These are phyloP conservation scores for Acacia acuminata DNA, from an alignment of 306 rosid species.

Conservation along the genomic window DNA sequence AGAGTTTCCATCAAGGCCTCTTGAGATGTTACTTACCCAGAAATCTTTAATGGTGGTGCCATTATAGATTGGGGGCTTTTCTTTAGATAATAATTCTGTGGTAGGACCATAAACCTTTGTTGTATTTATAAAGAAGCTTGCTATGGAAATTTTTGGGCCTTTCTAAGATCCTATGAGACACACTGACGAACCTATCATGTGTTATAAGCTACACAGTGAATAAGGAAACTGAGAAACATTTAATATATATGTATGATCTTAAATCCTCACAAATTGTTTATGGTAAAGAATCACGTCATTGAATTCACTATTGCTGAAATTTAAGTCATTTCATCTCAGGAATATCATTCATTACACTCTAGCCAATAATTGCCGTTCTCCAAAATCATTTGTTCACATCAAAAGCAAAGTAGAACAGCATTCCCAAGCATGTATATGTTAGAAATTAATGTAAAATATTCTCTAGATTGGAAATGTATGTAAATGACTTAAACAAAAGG, in stretches of 20 bases:
- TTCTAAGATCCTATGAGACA: conserved; percentile 20
- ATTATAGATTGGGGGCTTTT: conserved; percentile 41
- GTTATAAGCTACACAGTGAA: conserved; percentile 35
- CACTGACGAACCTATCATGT: conserved; percentile 42
- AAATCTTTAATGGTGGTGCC: neutral
- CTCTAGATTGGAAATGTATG: neutral
- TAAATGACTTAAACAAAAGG: neutral
- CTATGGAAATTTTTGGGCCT: conserved; percentile 15
- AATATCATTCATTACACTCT: neutral
- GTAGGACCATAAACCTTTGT: conserved; percentile 51
- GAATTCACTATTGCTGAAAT: no score
- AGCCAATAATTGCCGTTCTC: neutral
- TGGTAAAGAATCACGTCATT: neutral
- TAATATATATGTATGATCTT: neutral
- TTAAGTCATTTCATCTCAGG: no score
- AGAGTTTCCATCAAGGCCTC: conserved; percentile 29
- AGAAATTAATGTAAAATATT: neutral
- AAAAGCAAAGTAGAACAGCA: neutral
- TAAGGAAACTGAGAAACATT: neutral
- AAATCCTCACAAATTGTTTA: neutral
- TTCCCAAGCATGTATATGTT: neutral
- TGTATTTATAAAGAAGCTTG: conserved; percentile 39
- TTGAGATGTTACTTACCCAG: neutral
- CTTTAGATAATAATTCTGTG: conserved; percentile 56
- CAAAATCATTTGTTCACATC: neutral